Percentiles rank a stretch among this genome's conserved stretches.
Evolutionary conservation across 768 basidiomycete genomes (phyloP).

Genomic region (Auricularia auricula-judae): DNA sequence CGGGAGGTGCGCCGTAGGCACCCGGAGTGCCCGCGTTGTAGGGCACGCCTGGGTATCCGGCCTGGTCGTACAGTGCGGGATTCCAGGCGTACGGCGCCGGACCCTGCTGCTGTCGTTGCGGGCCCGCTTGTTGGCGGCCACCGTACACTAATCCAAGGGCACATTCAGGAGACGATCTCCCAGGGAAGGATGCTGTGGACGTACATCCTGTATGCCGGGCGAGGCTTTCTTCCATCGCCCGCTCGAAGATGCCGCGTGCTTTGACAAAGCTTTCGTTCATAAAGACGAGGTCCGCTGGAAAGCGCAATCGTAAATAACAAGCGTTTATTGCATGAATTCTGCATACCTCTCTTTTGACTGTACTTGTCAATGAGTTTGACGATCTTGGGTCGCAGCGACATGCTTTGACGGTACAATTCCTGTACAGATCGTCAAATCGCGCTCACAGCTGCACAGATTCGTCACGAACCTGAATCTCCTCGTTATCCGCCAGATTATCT

Average conservation of each 20-base stretch:
- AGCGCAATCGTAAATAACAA: neutral
- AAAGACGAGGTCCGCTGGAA: constrained; percentile 75
- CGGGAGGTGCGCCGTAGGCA: constrained; percentile 4
- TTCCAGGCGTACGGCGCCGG: constrained; percentile 45
- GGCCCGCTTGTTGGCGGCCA: constrained; percentile 7
- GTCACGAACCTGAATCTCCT: constrained; percentile 66
- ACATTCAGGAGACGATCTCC: no score
- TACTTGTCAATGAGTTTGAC: constrained; percentile 96
- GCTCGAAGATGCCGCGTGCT: constrained; percentile 81
- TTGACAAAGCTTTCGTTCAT: constrained; percentile 93
- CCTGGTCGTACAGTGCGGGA: constrained; percentile 33
- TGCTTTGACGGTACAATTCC: constrained; percentile 85
- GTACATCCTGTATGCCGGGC: constrained; percentile 49
- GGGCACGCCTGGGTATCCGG: constrained; percentile 29
- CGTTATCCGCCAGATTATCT: constrained; percentile 82
- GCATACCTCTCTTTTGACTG: constrained; percentile 73
- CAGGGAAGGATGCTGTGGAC: constrained; percentile 6
- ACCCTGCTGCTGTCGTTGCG: constrained; percentile 6
- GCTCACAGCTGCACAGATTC: constrained; percentile 1
- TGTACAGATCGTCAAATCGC: constrained; percentile 19
- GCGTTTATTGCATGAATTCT: neutral
- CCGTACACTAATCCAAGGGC: constrained; percentile 2
- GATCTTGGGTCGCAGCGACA: constrained; percentile 87
- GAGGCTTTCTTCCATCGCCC: constrained; percentile 87
- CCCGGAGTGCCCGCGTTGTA: constrained; percentile 9